Conservation (phyloP, 345 rosid species). For the Populus alba region DNA sequence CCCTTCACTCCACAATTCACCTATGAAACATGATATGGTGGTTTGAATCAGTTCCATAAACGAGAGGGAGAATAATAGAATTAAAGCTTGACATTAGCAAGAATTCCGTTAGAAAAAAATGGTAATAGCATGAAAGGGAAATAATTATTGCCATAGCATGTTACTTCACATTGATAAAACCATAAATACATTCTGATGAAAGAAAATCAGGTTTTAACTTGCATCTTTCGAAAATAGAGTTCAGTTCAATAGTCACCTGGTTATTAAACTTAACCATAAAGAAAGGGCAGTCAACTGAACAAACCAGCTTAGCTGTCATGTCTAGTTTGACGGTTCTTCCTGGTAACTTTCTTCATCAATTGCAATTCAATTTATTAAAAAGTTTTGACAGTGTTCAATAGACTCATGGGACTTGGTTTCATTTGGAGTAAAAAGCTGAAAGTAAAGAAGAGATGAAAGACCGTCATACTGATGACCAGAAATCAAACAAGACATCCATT, state of each 20-base stretch:
- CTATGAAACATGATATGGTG: conserved; percentile 19
- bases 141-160: not conserved
- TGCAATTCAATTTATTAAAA: not conserved
- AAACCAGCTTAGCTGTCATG: not conserved
- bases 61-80: conserved; percentile 1
- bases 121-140: not conserved
- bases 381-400: not conserved
- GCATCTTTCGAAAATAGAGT: not conserved
- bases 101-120: not conserved
- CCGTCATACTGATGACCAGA: not conserved
- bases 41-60: conserved; percentile 6
- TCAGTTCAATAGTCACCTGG: not conserved
- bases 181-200: not conserved
- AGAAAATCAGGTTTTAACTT: not conserved
- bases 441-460: not conserved
- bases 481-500: not conserved
- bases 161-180: not conserved
- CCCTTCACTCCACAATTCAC: conserved; percentile 56
- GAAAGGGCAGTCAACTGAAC: not conserved
- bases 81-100: not conserved
- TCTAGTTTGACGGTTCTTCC: not conserved
- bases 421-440: not conserved
- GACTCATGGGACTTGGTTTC: not conserved
- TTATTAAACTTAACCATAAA: not conserved
- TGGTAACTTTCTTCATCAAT: not conserved